phyloP scores from a whole-genome alignment of 176 grass and related monocot genomes.

The Triticum turgidum region DNA sequence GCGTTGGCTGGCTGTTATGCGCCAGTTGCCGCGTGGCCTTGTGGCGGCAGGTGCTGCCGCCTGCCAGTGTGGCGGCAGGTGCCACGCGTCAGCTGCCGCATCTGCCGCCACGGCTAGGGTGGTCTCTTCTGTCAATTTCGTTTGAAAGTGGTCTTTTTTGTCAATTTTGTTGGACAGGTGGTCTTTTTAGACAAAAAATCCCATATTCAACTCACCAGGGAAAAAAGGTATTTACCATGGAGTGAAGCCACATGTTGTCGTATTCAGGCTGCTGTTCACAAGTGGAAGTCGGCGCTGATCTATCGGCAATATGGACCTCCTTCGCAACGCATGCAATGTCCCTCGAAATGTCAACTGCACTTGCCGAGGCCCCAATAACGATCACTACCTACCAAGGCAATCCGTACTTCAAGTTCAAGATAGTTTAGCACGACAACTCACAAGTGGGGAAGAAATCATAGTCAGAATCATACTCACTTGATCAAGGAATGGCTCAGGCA shows the following conservation, averaged over 20 bases:
- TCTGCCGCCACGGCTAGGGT: no score
- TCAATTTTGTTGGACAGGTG: no score
- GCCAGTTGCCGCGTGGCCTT: no score
- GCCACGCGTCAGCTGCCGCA: no score
- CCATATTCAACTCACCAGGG: slow-evolving; percentile 33
- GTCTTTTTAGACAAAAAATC: no score
- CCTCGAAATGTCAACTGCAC: slow-evolving; percentile 71
- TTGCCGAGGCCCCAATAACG: slow-evolving; percentile 53
- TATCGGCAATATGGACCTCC: slow-evolving; percentile 66
- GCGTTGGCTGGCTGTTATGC: no score
- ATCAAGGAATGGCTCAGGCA: slow-evolving; percentile 60
- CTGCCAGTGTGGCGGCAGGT: no score
- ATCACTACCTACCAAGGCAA: slow-evolving; percentile 53
- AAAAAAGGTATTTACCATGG: slow-evolving; percentile 58
- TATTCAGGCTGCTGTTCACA: slow-evolving; percentile 54
- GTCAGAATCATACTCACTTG: slow-evolving; percentile 35
- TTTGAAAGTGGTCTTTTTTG: no score
- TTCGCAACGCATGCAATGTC: slow-evolving; percentile 55
- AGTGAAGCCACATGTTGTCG: slow-evolving; percentile 80
- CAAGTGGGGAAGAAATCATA: neutral
- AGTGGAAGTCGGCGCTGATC: slow-evolving; percentile 44
- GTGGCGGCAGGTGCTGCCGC: no score
- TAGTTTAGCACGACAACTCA: neutral
- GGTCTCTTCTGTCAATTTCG: no score
- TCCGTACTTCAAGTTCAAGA: neutral